A percentile compares a stretch with the other conserved stretches of the same genome.
These are phyloP conservation scores for Trichothecium sympodiale DNA, from an alignment of 2,329 filamentous ascomycete species.

Conservation along the genomic window DNA sequence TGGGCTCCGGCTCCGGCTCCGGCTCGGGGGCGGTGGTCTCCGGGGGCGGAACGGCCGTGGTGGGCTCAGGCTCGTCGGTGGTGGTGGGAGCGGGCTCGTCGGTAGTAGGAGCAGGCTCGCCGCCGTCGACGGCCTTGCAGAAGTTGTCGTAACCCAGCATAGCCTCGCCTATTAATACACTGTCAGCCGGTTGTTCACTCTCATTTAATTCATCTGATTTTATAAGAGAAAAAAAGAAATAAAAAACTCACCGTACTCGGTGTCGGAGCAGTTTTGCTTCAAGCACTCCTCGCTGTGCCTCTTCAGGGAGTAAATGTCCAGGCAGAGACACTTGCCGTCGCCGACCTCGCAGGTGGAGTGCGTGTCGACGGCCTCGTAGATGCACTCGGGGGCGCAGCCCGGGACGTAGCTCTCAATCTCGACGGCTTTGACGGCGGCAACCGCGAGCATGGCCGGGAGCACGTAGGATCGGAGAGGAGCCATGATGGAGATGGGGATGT, in stretches of 20 bases:
- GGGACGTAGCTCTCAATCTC: slow-evolving; percentile 3
- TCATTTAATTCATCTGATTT: too few species aligned
- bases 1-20: background rate
- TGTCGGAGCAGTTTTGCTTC: slow-evolving; percentile 3
- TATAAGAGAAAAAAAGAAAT: too few species aligned
- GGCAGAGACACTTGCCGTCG: slow-evolving; percentile 4
- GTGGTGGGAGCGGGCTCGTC: background rate
- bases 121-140: slow-evolving; percentile 2
- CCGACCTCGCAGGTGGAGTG: slow-evolving; percentile 4
- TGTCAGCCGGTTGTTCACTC: background rate
- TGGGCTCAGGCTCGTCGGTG: background rate
- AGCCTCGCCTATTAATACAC: slow-evolving; percentile 1
- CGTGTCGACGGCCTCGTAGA: slow-evolving; percentile 7
- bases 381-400: slow-evolving; percentile 4
- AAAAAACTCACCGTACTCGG: slow-evolving; percentile 4
- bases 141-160: slow-evolving; percentile 5
- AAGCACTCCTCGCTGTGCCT: slow-evolving; percentile 5
- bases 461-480: slow-evolving; percentile 2
- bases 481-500: too few species aligned
- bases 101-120: background rate
- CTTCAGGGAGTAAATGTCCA: slow-evolving; percentile 6
- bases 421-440: slow-evolving; percentile 3
- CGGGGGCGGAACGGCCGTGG: background rate
- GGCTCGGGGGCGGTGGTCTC: background rate
- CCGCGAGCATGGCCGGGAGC: slow-evolving; percentile 3